Percentiles rank a stretch among this genome's conserved stretches.
These are phyloP conservation scores for Amylostereum chailletii DNA, from an alignment of 1,284 basidiomycete species.

Conservation along the genomic window DNA sequence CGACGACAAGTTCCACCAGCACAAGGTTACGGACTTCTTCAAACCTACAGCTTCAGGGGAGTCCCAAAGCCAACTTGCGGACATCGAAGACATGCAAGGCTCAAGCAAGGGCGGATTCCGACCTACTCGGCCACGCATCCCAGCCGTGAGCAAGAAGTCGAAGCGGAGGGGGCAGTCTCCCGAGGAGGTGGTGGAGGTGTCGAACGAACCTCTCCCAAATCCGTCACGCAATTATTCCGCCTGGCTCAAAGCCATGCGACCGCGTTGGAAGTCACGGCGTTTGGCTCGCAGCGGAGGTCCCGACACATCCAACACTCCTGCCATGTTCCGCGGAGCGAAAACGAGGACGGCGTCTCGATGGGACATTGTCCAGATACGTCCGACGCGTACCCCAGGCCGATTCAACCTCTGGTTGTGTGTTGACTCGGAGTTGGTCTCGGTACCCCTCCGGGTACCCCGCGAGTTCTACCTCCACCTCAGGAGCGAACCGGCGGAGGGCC, in stretches of 20 bases:
- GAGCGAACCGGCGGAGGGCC: conserved; percentile 43
- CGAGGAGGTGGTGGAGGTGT: conserved; percentile 26
- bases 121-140: conserved; percentile 34
- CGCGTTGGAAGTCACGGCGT: conserved; percentile 68
- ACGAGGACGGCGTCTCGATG: conserved; percentile 65
- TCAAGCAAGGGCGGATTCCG: conserved; percentile 14
- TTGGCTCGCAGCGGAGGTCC: conserved; percentile 33
- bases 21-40: conserved; percentile 97
- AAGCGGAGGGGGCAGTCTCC: conserved; percentile 28
- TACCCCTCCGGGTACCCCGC: conserved; percentile 81
- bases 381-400: conserved; percentile 71
- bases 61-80: conserved; percentile 27
- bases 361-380: conserved; percentile 91
- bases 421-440: conserved; percentile 70
- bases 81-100: conserved; percentile 59
- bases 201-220: conserved; percentile 42
- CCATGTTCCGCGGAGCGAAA: conserved; percentile 74
- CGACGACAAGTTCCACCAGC: conserved; percentile 97
- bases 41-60: conserved; percentile 33
- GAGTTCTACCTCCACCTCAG: conserved; percentile 93
- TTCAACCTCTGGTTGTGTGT: conserved; percentile 88
- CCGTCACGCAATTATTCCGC: conserved; percentile 61
- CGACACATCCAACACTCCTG: conserved; percentile 42
- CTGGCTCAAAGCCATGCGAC: conserved; percentile 78
- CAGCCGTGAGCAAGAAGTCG: conserved; percentile 46